Evolutionary conservation across 345 rosid genomes (phyloP).

Genomic region (Corchorus olitorius): DNA sequence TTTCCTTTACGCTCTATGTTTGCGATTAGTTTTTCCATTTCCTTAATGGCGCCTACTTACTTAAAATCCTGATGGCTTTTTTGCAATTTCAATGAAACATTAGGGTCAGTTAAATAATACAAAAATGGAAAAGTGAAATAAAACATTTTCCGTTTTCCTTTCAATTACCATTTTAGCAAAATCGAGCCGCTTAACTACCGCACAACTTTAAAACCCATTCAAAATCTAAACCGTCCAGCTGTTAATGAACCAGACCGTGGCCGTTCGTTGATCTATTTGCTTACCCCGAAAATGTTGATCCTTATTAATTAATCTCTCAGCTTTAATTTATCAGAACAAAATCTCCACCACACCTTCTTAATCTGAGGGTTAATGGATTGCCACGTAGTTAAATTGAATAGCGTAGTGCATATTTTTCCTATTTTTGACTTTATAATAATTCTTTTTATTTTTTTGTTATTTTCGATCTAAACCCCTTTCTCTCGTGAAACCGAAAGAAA

Average conservation of each 20-base stretch:
- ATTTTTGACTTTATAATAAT: neutral
- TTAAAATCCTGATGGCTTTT: constrained; percentile 27
- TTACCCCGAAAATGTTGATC: constrained; percentile 23
- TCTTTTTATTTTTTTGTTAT: constrained; percentile 19
- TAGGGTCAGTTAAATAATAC: neutral
- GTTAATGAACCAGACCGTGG: neutral
- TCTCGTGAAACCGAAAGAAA: constrained; percentile 57
- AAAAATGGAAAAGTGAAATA: constrained; percentile 14
- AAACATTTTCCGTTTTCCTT: constrained; percentile 13
- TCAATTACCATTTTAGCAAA: constrained; percentile 21
- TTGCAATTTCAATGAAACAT: neutral
- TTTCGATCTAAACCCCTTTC: constrained; percentile 55
- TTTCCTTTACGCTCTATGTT: neutral
- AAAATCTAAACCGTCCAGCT: constrained; percentile 25
- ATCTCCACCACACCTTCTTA: constrained; percentile 20
- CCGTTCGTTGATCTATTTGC: constrained; percentile 16
- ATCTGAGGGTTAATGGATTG: neutral
- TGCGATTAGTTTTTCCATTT: neutral
- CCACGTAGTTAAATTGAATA: neutral
- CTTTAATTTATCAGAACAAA: neutral
- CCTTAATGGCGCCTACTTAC: constrained; percentile 23
- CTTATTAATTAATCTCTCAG: neutral
- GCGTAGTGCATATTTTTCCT: neutral
- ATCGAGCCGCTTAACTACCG: constrained; percentile 22
- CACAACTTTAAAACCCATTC: constrained; percentile 16